A percentile compares a stretch with the other conserved stretches of the same genome.
Evolutionary conservation across 129 eudicot species (phyloP).

Genomic region (Helianthus tuberosus): DNA sequence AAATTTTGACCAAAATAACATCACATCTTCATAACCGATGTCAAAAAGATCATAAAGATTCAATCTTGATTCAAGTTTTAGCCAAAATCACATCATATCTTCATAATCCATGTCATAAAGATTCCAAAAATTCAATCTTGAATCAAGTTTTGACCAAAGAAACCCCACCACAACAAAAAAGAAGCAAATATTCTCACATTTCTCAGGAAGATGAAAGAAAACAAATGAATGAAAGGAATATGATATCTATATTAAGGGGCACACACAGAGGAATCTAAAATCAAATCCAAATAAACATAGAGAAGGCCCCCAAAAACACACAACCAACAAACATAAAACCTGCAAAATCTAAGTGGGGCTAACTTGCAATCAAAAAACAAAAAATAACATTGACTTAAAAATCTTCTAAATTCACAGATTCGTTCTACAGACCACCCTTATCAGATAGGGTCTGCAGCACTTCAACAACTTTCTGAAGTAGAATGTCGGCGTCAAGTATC

Average conservation of each 20-base stretch:
- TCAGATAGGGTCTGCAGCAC: slow-evolving; percentile 72
- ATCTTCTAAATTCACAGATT: too few species aligned
- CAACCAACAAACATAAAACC: slow-evolving; percentile 83
- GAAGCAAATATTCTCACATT: slow-evolving; percentile 25
- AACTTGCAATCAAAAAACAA: slow-evolving; percentile 43
- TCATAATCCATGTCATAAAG: too few species aligned
- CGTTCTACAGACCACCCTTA: slow-evolving; percentile 81
- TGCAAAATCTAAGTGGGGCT: slow-evolving; percentile 89
- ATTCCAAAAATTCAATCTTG: slow-evolving; percentile 33
- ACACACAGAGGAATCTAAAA: slow-evolving; percentile 42
- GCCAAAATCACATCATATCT: too few species aligned
- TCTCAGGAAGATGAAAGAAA: slow-evolving; percentile 22
- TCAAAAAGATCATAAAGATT: too few species aligned
- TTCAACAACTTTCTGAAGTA: slow-evolving; percentile 73
- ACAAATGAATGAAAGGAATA: slow-evolving; percentile 37
- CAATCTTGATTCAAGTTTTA: too few species aligned
- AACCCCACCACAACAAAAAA: slow-evolving; percentile 30
- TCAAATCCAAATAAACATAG: slow-evolving; percentile 53
- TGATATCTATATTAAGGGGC: slow-evolving; percentile 39
- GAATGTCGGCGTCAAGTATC: slow-evolving; percentile 18
- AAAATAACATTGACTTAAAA: too few species aligned
- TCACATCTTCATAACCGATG: too few species aligned
- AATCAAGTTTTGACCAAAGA: slow-evolving; percentile 16
- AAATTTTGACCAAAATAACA: too few species aligned
- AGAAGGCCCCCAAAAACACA: slow-evolving; percentile 69